These are phyloP conservation scores for Herpetomonas samuelpessoai DNA, from an alignment of 208 protist genomes.

Conservation along the genomic window DNA sequence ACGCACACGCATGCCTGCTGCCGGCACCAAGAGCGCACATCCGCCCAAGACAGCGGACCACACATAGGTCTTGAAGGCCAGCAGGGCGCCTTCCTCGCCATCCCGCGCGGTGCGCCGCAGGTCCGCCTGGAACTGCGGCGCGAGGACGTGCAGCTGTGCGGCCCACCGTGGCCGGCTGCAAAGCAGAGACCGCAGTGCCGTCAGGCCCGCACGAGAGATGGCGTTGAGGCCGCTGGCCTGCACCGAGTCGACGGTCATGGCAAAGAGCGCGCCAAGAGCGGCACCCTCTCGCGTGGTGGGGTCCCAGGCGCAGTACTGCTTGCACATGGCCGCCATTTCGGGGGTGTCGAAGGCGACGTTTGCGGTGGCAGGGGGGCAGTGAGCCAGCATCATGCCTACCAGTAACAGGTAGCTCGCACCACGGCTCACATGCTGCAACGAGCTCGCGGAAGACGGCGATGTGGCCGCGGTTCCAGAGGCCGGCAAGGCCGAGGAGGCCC, in stretches of 20 bases:
- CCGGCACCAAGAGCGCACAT: conserved; percentile 5
- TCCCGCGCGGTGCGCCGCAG: background rate
- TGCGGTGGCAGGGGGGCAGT: conserved; percentile 22
- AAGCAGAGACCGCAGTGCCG: conserved; percentile 23
- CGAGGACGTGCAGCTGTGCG: conserved; percentile 24
- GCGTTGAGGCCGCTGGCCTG: conserved; percentile 25
- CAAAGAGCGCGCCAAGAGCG: background rate
- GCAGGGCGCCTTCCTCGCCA: conserved; percentile 6
- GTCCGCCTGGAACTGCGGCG: conserved; percentile 12
- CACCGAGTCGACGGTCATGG: conserved; percentile 13
- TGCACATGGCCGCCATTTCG: background rate
- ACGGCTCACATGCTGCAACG: conserved; percentile 1
- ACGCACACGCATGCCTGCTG: conserved; percentile 4
- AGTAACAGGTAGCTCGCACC: conserved; percentile 22
- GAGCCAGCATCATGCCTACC: conserved; percentile 30
- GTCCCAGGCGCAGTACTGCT: background rate
- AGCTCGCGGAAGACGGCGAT: background rate
- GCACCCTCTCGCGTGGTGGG: background rate
- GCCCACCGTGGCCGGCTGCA: conserved; percentile 23
- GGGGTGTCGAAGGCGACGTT: conserved; percentile 20
- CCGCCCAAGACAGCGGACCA: conserved; percentile 34
- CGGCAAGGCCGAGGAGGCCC: too few relatives aligned
- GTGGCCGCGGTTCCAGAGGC: background rate
- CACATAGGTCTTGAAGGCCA: conserved; percentile 21
- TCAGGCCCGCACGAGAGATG: conserved; percentile 25